These are phyloP conservation scores for Lecanosticta acicola DNA, from an alignment of 2,329 filamentous ascomycete genomes.

Conservation along the genomic window DNA sequence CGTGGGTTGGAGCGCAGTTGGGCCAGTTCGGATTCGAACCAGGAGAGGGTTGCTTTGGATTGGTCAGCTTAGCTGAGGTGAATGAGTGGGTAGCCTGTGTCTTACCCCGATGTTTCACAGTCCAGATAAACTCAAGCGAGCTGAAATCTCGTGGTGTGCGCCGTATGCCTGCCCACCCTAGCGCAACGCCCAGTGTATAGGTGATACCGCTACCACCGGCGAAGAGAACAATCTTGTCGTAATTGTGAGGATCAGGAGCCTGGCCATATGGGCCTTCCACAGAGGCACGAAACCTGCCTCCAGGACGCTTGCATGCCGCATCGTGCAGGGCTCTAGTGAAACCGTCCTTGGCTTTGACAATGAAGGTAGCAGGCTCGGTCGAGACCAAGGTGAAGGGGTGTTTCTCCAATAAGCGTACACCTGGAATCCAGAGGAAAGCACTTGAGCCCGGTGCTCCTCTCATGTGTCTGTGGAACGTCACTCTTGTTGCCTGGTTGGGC, in stretches of 20 bases:
- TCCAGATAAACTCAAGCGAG: conserved; percentile 41
- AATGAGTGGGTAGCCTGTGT: background rate
- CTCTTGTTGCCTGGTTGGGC: conserved; percentile 14
- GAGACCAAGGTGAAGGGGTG: conserved; percentile 25
- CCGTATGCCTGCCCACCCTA: conserved; percentile 36
- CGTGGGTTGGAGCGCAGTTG: conserved; percentile 38
- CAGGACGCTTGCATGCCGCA: conserved; percentile 15
- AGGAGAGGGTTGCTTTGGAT: conserved; percentile 34
- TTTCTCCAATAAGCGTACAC: conserved; percentile 12
- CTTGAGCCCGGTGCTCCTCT: conserved; percentile 17
- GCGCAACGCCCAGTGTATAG: conserved; percentile 52
- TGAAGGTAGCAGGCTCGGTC: conserved; percentile 15
- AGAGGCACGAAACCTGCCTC: conserved; percentile 11
- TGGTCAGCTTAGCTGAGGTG: background rate
- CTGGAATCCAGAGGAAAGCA: conserved; percentile 24
- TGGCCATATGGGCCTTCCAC: conserved; percentile 29
- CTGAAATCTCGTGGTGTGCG: conserved; percentile 41
- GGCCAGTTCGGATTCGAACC: conserved; percentile 50
- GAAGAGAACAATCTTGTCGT: conserved; percentile 54
- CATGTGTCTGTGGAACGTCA: conserved; percentile 16
- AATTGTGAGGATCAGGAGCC: conserved; percentile 44
- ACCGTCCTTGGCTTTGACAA: conserved; percentile 19
- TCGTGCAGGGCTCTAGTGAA: conserved; percentile 20
- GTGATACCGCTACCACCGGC: conserved; percentile 58
- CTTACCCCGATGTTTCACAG: conserved; percentile 13